These are phyloP conservation scores for Gastroboletus turbinatus DNA, from an alignment of 1,284 basidiomycete species.

Conservation along the genomic window DNA sequence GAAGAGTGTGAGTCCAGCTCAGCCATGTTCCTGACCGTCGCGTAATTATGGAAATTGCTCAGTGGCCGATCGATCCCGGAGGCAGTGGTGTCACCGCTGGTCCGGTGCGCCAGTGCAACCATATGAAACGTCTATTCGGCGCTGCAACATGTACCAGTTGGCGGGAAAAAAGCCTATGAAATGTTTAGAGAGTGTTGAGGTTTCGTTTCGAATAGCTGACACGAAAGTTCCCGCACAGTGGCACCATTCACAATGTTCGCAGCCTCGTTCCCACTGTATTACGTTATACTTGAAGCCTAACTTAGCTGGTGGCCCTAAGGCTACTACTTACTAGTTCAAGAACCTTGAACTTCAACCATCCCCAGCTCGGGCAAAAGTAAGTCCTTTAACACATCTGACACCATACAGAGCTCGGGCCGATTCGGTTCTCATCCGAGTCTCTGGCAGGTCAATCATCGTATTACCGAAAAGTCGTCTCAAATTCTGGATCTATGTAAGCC, in stretches of 20 bases:
- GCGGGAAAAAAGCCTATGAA: background rate
- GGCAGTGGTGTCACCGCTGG: background rate
- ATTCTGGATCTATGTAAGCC: no score
- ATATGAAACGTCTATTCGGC: background rate
- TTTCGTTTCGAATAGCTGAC: background rate
- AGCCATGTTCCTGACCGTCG: slow-evolving; percentile 18
- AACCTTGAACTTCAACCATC: no score
- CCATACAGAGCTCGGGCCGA: background rate
- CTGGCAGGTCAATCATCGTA: background rate
- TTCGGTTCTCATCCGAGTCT: background rate
- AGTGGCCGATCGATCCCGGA: background rate
- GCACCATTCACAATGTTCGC: background rate
- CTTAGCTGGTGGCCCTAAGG: no score
- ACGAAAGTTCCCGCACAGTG: background rate
- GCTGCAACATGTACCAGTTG: background rate
- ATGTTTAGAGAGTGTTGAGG: background rate
- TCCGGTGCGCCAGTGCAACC: background rate
- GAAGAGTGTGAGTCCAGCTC: slow-evolving; percentile 6
- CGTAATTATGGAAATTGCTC: slow-evolving; percentile 24
- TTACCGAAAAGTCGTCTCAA: background rate
- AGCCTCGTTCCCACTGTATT: background rate
- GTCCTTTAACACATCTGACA: background rate
- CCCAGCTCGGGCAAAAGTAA: no score
- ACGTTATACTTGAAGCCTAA: background rate
- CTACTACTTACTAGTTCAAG: no score